Conservation (phyloP, 441 rosid species). For the Brassica balearica region DNA sequence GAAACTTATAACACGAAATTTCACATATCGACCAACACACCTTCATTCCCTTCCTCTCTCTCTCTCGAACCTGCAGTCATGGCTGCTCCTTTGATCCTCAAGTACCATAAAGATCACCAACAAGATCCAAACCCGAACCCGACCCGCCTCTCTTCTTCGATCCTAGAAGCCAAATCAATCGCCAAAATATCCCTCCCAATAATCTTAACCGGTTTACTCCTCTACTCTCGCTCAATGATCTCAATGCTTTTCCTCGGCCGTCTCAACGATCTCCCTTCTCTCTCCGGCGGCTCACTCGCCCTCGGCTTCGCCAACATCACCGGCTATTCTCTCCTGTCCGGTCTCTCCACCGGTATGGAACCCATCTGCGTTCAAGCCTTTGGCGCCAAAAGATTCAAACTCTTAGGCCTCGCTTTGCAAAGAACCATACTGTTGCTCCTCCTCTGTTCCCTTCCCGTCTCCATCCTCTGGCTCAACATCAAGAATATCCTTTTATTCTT, state of each 20-base stretch:
- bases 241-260: constrained; percentile 95
- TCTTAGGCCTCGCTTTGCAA: constrained; percentile 78
- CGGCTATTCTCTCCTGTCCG: constrained; percentile 85
- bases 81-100: constrained; percentile 49
- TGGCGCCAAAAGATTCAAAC: constrained; percentile 79
- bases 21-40: constrained; percentile 31
- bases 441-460: constrained; percentile 62
- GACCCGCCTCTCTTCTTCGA: constrained; percentile 48
- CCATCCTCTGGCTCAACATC: constrained; percentile 81
- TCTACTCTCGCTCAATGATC: constrained; percentile 90
- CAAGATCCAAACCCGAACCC: constrained; percentile 29
- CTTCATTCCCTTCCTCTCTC: constrained; percentile 19
- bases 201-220: constrained; percentile 75
- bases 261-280: constrained; percentile 67
- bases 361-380: constrained; percentile 95
- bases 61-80: constrained; percentile 44
- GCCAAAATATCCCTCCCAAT: constrained; percentile 73
- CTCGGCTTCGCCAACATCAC: constrained; percentile 91
- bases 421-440: constrained; percentile 73
- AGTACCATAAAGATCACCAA: constrained; percentile 42
- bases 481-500: constrained; percentile 64
- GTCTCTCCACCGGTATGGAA: constrained; percentile 93
- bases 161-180: constrained; percentile 62
- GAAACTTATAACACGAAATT: constrained; percentile 33
- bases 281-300: constrained; percentile 91